phyloP scores from a whole-genome alignment of 371 early-diverging fungal genomes.

The Circinella umbellata region DNA sequence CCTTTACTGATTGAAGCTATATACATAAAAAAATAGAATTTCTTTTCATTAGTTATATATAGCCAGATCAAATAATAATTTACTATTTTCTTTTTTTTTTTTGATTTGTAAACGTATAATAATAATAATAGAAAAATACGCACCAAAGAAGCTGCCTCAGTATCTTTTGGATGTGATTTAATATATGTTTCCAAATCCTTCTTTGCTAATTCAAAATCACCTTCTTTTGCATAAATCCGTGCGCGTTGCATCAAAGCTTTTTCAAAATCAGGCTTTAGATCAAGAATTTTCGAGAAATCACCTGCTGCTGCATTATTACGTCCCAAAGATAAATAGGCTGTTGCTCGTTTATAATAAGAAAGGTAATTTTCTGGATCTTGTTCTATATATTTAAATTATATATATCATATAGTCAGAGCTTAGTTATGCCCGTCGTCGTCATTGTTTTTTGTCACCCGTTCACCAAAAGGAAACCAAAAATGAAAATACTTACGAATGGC shows the following conservation, averaged over 20 bases:
- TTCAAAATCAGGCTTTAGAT: slow-evolving; percentile 81
- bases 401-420: no score
- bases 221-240: slow-evolving; percentile 72
- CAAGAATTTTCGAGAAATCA: slow-evolving; percentile 80
- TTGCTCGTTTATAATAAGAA: slow-evolving; percentile 85
- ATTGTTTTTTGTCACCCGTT: no score
- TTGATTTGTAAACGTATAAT: no score
- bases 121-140: not conserved
- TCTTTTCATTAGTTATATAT: no score
- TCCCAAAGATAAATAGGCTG: slow-evolving; percentile 81
- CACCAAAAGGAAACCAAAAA: not conserved
- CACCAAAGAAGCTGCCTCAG: slow-evolving; percentile 45
- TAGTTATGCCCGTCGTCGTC: no score
- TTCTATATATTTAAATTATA: slow-evolving; percentile 36
- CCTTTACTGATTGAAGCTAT: slow-evolving; percentile 51
- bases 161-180: slow-evolving; percentile 39
- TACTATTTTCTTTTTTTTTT: not conserved
- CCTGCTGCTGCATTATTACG: slow-evolving; percentile 71
- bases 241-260: slow-evolving; percentile 85
- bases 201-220: slow-evolving; percentile 67
- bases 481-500: slow-evolving; percentile 64
- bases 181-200: slow-evolving; percentile 53
- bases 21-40: no score
- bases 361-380: slow-evolving; percentile 81
- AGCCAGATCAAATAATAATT: no score